phyloP scores from a whole-genome alignment of 2,329 filamentous ascomycete species.

The Cytospora leucostoma region DNA sequence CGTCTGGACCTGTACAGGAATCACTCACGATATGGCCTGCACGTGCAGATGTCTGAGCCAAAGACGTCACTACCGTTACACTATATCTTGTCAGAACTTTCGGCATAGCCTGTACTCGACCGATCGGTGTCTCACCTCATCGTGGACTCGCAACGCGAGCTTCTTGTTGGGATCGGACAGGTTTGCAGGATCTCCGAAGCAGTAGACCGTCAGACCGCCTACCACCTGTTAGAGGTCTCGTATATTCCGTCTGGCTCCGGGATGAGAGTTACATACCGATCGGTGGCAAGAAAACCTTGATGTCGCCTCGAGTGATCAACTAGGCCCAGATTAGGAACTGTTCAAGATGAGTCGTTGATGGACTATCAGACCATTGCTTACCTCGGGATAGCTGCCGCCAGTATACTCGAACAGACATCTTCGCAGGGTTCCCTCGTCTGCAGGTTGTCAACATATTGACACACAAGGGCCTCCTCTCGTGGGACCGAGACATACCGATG shows the following conservation, averaged over 20 bases:
- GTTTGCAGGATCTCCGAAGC: slow-evolving; percentile 91
- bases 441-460: slow-evolving; percentile 33
- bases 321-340: slow-evolving; percentile 35
- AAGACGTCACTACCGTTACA: slow-evolving; percentile 98
- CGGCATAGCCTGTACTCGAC: background rate
- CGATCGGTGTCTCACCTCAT: slow-evolving; percentile 50
- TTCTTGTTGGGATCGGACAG: slow-evolving; percentile 84
- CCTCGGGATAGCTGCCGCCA: slow-evolving; percentile 91
- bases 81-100: slow-evolving; percentile 35
- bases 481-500: slow-evolving; percentile 59
- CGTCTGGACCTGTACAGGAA: background rate
- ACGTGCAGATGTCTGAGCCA: slow-evolving; percentile 96
- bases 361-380: slow-evolving; percentile 32
- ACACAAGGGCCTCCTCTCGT: slow-evolving; percentile 13
- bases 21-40: slow-evolving; percentile 70
- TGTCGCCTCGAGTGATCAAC: slow-evolving; percentile 89
- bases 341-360: slow-evolving; percentile 30
- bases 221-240: slow-evolving; percentile 30
- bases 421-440: slow-evolving; percentile 82
- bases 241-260: background rate
- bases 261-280: slow-evolving; percentile 59
- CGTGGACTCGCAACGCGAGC: slow-evolving; percentile 80
- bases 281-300: slow-evolving; percentile 93
- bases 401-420: slow-evolving; percentile 92
- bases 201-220: slow-evolving; percentile 92